A percentile compares a stretch with the other conserved stretches of the same genome.
phyloP scores from a whole-genome alignment of 2,329 filamentous ascomycete genomes.

The Alternaria alternata region DNA sequence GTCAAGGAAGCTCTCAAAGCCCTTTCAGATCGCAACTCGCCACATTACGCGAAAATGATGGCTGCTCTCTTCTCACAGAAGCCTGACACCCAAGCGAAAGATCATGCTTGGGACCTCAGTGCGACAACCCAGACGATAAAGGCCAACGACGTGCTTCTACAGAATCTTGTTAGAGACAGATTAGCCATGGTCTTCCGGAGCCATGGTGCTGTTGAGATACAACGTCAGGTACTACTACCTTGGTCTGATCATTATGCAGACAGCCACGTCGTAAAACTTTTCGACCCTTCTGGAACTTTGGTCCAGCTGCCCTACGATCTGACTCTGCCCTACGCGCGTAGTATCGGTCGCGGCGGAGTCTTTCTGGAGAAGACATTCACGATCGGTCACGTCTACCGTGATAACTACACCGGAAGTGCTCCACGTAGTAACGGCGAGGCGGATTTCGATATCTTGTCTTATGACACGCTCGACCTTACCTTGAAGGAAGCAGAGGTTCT shows the following conservation, averaged over 20 bases:
- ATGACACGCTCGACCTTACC: slow-evolving; percentile 79
- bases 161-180: slow-evolving; percentile 76
- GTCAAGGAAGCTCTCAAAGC: slow-evolving; percentile 84
- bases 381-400: slow-evolving; percentile 88
- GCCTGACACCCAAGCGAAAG: slow-evolving; percentile 79
- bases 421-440: slow-evolving; percentile 86
- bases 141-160: slow-evolving; percentile 69
- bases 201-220: slow-evolving; percentile 86
- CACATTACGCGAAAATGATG: slow-evolving; percentile 89
- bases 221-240: slow-evolving; percentile 80
- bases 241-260: slow-evolving; percentile 77
- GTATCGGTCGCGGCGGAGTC: slow-evolving; percentile 75
- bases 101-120: slow-evolving; percentile 63
- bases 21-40: slow-evolving; percentile 81
- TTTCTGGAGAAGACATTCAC: slow-evolving; percentile 79
- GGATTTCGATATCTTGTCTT: slow-evolving; percentile 94
- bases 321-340: slow-evolving; percentile 85
- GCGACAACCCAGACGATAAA: slow-evolving; percentile 43
- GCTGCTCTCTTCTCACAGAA: slow-evolving; percentile 79
- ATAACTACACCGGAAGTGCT: slow-evolving; percentile 79
- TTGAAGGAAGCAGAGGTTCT: slow-evolving; percentile 93
- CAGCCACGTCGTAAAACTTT: slow-evolving; percentile 75
- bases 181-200: slow-evolving; percentile 81
- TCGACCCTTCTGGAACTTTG: slow-evolving; percentile 85
- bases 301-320: slow-evolving; percentile 94